phyloP scores from a whole-genome alignment of 345 rosid genomes.

The Populus pruinosa region DNA sequence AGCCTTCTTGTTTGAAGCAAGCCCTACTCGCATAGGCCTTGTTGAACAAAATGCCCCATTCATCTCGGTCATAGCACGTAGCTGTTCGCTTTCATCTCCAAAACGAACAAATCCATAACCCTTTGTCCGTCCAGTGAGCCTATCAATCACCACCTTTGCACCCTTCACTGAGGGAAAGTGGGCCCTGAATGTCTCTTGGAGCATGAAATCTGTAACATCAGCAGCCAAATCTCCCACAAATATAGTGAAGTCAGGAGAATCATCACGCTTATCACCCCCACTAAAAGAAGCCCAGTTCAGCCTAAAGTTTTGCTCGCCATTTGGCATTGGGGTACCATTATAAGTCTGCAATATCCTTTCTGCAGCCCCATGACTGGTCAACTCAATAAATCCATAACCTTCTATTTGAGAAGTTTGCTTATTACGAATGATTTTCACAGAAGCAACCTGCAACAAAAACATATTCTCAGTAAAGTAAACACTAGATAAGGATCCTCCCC shows the following conservation, averaged over 20 bases:
- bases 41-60: slow-evolving; percentile 83
- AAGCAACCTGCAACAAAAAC: slow-evolving; percentile 40
- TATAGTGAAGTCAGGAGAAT: slow-evolving; percentile 66
- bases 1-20: slow-evolving; percentile 69
- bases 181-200: slow-evolving; percentile 77
- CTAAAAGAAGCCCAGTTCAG: slow-evolving; percentile 80
- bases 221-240: slow-evolving; percentile 95
- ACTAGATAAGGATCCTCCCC: neutral
- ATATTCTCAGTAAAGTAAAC: neutral
- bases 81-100: slow-evolving; percentile 75
- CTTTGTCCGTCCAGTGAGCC: slow-evolving; percentile 76
- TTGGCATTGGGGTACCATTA: slow-evolving; percentile 69
- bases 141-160: slow-evolving; percentile 90
- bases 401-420: slow-evolving; percentile 70
- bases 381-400: slow-evolving; percentile 85
- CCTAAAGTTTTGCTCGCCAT: slow-evolving; percentile 67
- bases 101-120: slow-evolving; percentile 92
- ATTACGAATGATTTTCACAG: slow-evolving; percentile 75
- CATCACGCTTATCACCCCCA: slow-evolving; percentile 80
- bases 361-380: slow-evolving; percentile 63
- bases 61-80: slow-evolving; percentile 89
- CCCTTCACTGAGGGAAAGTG: slow-evolving; percentile 71
- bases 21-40: slow-evolving; percentile 89
- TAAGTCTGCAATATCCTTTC: slow-evolving; percentile 70
- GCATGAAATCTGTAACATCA: slow-evolving; percentile 81